These are phyloP conservation scores for Schrenkiella parvula DNA, from an alignment of 345 rosid genomes.

Conservation along the genomic window DNA sequence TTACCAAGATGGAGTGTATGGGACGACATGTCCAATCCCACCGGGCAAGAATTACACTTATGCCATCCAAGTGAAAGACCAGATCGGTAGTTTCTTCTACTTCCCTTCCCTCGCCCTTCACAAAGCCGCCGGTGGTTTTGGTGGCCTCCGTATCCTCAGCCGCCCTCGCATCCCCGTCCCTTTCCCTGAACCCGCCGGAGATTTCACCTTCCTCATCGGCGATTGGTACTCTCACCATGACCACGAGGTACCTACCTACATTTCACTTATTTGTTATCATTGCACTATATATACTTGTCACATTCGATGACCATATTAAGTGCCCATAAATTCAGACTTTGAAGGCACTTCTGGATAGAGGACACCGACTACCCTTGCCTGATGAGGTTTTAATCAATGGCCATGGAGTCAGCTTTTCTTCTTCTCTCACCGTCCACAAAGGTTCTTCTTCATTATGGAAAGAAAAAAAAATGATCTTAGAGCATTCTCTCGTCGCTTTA, in stretches of 20 bases:
- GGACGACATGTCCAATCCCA: conserved; percentile 98
- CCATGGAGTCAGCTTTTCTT: conserved; percentile 48
- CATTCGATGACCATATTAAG: neutral
- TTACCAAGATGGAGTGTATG: conserved; percentile 76
- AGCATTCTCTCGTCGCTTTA: neutral
- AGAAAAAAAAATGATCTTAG: no score
- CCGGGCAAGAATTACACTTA: conserved; percentile 89
- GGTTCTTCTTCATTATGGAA: conserved; percentile 38
- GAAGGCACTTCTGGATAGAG: conserved; percentile 52
- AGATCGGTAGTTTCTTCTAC: conserved; percentile 86
- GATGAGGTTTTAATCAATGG: conserved; percentile 80
- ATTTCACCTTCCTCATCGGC: conserved; percentile 73
- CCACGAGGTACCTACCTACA: conserved; percentile 47
- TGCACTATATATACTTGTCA: neutral
- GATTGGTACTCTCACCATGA: conserved; percentile 65
- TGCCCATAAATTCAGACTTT: conserved; percentile 37
- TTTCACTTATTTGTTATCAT: neutral
- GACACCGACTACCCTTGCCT: conserved; percentile 61
- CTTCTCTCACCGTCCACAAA: conserved; percentile 58
- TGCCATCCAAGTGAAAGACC: conserved; percentile 78
- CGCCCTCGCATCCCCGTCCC: conserved; percentile 88
- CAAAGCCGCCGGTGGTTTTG: conserved; percentile 92
- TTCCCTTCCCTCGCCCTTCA: conserved; percentile 92
- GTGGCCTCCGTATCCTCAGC: conserved; percentile 74
- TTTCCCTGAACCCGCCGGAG: conserved; percentile 71